phyloP scores from a whole-genome alignment of 495 filamentous ascomycete genomes.

The Talaromyces wortmannii region DNA sequence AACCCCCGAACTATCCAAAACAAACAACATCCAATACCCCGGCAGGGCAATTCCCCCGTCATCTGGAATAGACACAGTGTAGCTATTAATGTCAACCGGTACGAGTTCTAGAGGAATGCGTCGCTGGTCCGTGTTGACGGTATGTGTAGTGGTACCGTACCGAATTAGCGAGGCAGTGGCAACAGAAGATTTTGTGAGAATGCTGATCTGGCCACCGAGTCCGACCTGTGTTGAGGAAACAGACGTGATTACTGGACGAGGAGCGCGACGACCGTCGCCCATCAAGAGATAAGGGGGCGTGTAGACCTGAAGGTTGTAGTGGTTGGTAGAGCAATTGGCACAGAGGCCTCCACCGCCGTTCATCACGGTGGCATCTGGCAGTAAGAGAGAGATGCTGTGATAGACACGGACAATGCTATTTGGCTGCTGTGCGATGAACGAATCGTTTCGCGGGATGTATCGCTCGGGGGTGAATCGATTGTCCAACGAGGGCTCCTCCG shows the following conservation, averaged over 20 bases:
- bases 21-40: slow-evolving; percentile 47
- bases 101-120: slow-evolving; percentile 25
- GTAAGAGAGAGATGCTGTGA: slow-evolving; percentile 38
- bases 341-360: slow-evolving; percentile 48
- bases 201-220: slow-evolving; percentile 24
- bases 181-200: slow-evolving; percentile 21
- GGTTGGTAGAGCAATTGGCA: slow-evolving; percentile 34
- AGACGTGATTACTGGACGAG: slow-evolving; percentile 27
- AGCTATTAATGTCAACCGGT: slow-evolving; percentile 8
- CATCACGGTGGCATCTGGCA: slow-evolving; percentile 42
- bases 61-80: slow-evolving; percentile 24
- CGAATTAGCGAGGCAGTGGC: slow-evolving; percentile 26
- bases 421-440: slow-evolving; percentile 26
- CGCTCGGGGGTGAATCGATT: slow-evolving; percentile 30
- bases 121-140: slow-evolving; percentile 44
- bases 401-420: slow-evolving; percentile 37
- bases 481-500: slow-evolving; percentile 22
- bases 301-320: slow-evolving; percentile 46
- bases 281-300: slow-evolving; percentile 40
- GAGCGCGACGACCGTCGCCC: slow-evolving; percentile 20
- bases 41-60: slow-evolving; percentile 37
- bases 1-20: slow-evolving; percentile 24
- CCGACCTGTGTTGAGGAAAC: slow-evolving; percentile 11
- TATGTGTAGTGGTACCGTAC: slow-evolving; percentile 37
- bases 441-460: slow-evolving; percentile 27